Evolutionary conservation across 2,329 filamentous ascomycete genomes (phyloP), one percentile per base, ranked within the genome.

Genomic region (Ceratocystis papillata): DNA sequence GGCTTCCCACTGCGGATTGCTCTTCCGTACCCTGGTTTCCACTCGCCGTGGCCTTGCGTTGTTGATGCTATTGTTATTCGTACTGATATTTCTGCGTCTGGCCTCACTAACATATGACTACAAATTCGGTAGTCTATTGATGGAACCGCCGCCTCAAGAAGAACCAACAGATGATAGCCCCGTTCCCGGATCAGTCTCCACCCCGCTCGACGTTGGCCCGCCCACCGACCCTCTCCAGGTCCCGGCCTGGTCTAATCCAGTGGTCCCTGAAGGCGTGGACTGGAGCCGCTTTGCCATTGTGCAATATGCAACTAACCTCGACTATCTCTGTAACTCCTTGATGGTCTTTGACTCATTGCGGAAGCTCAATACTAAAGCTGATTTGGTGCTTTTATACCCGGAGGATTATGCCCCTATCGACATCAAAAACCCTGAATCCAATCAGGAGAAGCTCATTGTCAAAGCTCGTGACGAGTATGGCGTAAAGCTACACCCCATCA

Each of bases 331-430:
- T 22, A 22, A 80, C 70, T 77, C 79, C 0, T 73, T 81, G 57
- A 80, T 81, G 78, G 72, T 80, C 1, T 80, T 81, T 64, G 79
- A 80, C 67, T 75, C 73, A 1, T 65, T 81, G 5, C 70, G 76
- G 20, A 72, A 74, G 0, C 69, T 80, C 0, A 71, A 73, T 5
- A 80, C 77, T 67, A 76, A 74, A 50, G 76, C 78, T 2, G 76
- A 79, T 12, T 74, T 77, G 1, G 71, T 80, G 1, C 73, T 81
- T 69, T 74, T 81, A 73, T 80, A 80, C 67, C 79, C 79, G 0
- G 71, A 73, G 1, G 69, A 68, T 1, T 76, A 76, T 70, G 62
- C 63, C 17, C 68, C 71, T 41, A 73, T 74, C 3, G 71, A 68
- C 60, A 72, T 73, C 60, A 71, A 62, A n/a, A 72, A 71, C 22